Base-by-base conservation (phyloP, 257 asterid genomes). In the Nicotiana benthamiana region DNA sequence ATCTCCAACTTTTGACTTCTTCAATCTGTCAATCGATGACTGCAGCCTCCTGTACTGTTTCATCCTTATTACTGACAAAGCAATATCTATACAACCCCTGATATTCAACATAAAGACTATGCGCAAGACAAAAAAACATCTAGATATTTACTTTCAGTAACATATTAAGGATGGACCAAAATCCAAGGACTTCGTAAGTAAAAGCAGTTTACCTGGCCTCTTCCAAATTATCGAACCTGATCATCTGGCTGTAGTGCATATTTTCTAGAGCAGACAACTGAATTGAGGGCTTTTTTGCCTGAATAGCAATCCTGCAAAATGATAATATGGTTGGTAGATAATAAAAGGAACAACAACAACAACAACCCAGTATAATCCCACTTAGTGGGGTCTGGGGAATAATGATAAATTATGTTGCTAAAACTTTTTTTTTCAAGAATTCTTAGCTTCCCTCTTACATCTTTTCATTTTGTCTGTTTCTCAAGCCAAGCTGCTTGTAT, bases 221-320 rank as follows among this genome's bases (percentile, higher is more conserved):
- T 80, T 94, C 97, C 84, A 84, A 87, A 77, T 91, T 87, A 82
- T 94, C 95, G 83, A 94, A 94, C 87, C 99, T 94, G 83, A 96
- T 92, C 99, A 96, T 96, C 83, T 96, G 87, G 84, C 93, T 89
- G 76, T 94, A 94, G 88, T 96, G 97, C 88, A 96, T 92, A 87
- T 96, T 96, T 86, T 96, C 97, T 68, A 96, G 89, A 84, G 99
- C 97, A 81, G 94, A 86, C 75, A 94, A 89, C 89, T 92, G 94
- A 87, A 89, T 84, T 61, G 90, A 82, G 70, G 90, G 64, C 79
- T 89, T 85, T 28, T 94, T 90, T 74, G 95, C 97, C 56, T 82
- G 62, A 59, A 82, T 84, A 82, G 97, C 92, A 86, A 92, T 91
- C 89, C 98, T 96, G 92, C 68, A 67, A 59, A 43, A 59, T 75